phyloP scores from a whole-genome alignment of 805 yeast species.

The Yarrowia sp. region DNA sequence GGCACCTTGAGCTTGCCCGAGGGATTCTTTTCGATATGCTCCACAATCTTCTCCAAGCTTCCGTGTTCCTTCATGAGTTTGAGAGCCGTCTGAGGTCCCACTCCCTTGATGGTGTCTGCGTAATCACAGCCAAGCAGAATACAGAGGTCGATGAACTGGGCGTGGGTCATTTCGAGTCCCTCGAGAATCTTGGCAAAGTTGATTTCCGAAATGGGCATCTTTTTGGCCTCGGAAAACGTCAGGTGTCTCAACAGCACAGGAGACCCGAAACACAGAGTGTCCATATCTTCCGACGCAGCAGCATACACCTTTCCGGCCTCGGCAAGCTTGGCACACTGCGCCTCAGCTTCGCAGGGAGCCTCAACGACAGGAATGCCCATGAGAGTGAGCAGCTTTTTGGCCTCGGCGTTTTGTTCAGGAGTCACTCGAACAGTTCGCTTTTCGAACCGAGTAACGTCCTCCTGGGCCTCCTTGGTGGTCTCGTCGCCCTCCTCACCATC shows the following conservation, averaged over 20 bases:
- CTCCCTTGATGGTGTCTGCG: constrained; percentile 92
- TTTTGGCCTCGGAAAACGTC: constrained; percentile 92
- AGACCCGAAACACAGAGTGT: constrained; percentile 90
- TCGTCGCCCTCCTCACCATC: constrained; percentile 30
- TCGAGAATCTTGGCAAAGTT: constrained; percentile 70
- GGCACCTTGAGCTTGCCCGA: constrained; percentile 82
- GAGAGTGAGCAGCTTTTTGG: constrained; percentile 73
- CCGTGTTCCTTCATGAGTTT: constrained; percentile 88
- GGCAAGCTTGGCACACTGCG: constrained; percentile 95
- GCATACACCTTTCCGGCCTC: constrained; percentile 90
- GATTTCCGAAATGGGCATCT: constrained; percentile 88
- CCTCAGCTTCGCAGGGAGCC: constrained; percentile 99
- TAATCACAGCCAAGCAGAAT: constrained; percentile 96
- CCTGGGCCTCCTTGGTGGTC: constrained; percentile 66
- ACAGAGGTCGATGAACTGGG: constrained; percentile 87
- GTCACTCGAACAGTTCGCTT: constrained; percentile 90
- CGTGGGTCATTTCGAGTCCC: constrained; percentile 74
- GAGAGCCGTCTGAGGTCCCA: constrained; percentile 94
- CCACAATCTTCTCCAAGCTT: constrained; percentile 78
- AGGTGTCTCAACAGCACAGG: constrained; percentile 84
- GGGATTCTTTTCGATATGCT: constrained; percentile 58
- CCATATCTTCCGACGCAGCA: constrained; percentile 99
- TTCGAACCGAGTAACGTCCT: constrained; percentile 77
- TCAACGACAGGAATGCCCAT: constrained; percentile 96
- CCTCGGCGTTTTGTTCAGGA: constrained; percentile 91